Evolutionary conservation across 768 basidiomycete genomes (phyloP).

Genomic region (Pisolithus microcarpus): DNA sequence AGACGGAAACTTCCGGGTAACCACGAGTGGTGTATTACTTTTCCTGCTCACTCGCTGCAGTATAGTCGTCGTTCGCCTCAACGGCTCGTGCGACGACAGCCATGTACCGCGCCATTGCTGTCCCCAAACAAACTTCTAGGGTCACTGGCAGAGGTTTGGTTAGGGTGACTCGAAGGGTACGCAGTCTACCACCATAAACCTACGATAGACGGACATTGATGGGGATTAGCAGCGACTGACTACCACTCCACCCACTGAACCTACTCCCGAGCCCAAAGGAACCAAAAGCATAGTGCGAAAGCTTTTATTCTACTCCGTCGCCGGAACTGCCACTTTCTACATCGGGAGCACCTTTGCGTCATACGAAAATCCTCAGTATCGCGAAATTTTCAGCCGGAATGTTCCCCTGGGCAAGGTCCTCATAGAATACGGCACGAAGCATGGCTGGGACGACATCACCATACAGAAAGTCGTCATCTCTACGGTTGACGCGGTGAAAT

Average conservation of each 20-base stretch:
- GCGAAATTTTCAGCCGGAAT: constrained; percentile 76
- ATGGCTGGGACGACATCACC: constrained; percentile 74
- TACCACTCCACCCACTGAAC: constrained; percentile 30
- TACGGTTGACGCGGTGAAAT: constrained; percentile 41
- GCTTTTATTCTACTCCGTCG: constrained; percentile 61
- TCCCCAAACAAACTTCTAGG: constrained; percentile 45
- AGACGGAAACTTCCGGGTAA: constrained; percentile 2
- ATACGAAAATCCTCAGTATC: constrained; percentile 71
- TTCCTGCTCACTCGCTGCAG: neutral
- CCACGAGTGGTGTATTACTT: neutral
- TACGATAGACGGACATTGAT: constrained; percentile 1
- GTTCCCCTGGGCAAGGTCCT: constrained; percentile 74
- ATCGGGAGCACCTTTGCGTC: constrained; percentile 72
- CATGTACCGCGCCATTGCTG: constrained; percentile 52
- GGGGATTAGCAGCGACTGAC: constrained; percentile 45
- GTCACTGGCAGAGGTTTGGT: constrained; percentile 40
- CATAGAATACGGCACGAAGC: constrained; percentile 74
- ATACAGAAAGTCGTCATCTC: constrained; percentile 49
- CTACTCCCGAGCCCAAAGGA: constrained; percentile 37
- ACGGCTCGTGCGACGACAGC: constrained; percentile 6
- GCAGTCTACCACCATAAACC: constrained; percentile 15
- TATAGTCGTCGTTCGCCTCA: neutral
- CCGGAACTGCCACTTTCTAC: constrained; percentile 72
- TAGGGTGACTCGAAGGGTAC: constrained; percentile 54
- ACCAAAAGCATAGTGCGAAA: constrained; percentile 48